Conservation (phyloP, 23 red algal genomes). For the Gracilariopsis chorda region DNA sequence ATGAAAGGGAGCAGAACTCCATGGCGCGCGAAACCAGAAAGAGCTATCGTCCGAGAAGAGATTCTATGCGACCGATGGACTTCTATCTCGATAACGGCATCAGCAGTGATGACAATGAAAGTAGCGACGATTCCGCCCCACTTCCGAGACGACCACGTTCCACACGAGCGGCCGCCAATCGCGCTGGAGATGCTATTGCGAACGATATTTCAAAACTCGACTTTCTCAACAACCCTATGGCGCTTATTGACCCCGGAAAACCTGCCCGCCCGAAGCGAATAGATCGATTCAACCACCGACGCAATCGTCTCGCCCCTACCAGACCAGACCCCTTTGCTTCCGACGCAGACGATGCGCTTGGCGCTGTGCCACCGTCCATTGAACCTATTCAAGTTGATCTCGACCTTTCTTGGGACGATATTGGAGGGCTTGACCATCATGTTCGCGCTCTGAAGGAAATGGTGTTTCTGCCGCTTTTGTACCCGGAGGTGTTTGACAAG, state of each 20-base stretch:
- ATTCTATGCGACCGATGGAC: slow-evolving; percentile 37
- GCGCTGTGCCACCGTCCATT: slow-evolving; percentile 1
- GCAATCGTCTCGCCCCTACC: slow-evolving; percentile 17
- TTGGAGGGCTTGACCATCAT: slow-evolving; percentile 92
- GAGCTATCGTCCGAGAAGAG: slow-evolving; percentile 31
- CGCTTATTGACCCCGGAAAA: not conserved
- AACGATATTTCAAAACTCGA: slow-evolving; percentile 22
- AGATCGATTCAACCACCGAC: slow-evolving; percentile 9
- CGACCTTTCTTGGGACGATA: slow-evolving; percentile 80
- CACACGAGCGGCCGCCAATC: slow-evolving; percentile 38
- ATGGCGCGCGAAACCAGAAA: slow-evolving; percentile 42
- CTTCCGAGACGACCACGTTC: slow-evolving; percentile 36
- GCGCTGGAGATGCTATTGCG: slow-evolving; percentile 49
- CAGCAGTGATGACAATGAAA: slow-evolving; percentile 28
- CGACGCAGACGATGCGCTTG: slow-evolving; percentile 27
- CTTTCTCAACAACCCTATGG: slow-evolving; percentile 54
- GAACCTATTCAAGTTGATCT: slow-evolving; percentile 85
- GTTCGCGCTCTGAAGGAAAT: slow-evolving; percentile 89
- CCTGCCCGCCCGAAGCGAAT: slow-evolving; percentile 4
- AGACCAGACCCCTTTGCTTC: slow-evolving; percentile 46
- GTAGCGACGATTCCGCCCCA: not conserved
- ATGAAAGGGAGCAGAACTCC: not conserved
- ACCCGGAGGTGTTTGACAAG: slow-evolving; percentile 87
- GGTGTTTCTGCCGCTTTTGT: slow-evolving; percentile 88
- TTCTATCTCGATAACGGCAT: slow-evolving; percentile 32